Evolutionary conservation across 495 filamentous ascomycete genomes (phyloP).

Genomic region (Penicillium goetzii): DNA sequence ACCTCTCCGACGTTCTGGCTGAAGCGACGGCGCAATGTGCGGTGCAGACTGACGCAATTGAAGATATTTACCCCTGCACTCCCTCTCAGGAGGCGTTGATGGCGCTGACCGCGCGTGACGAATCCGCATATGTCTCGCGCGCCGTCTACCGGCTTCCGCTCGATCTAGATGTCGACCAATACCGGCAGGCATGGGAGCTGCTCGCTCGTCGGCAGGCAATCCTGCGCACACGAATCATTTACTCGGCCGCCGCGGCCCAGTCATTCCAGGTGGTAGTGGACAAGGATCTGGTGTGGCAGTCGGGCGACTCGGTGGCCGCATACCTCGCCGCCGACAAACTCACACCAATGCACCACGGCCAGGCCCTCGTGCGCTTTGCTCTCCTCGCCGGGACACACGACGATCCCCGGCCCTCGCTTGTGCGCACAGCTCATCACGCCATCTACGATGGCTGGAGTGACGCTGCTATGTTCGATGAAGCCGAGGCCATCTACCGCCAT

Average conservation of each 20-base stretch:
- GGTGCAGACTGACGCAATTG: conserved; percentile 32
- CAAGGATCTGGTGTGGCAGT: background rate
- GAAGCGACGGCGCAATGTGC: conserved; percentile 11
- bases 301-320: conserved; percentile 45
- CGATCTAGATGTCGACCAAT: conserved; percentile 7
- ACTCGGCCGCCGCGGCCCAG: conserved; percentile 10
- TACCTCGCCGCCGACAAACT: conserved; percentile 37
- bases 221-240: conserved; percentile 53
- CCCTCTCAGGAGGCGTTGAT: conserved; percentile 58
- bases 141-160: conserved; percentile 4
- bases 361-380: conserved; percentile 46
- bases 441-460: conserved; percentile 36
- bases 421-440: conserved; percentile 30
- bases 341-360: conserved; percentile 46
- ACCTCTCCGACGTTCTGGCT: background rate
- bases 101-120: conserved; percentile 31
- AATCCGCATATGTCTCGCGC: background rate
- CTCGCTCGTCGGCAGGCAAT: conserved; percentile 38
- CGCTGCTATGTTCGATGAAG: conserved; percentile 48
- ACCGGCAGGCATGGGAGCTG: conserved; percentile 6
- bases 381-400: conserved; percentile 26
- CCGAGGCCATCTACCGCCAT: conserved; percentile 24
- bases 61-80: conserved; percentile 58
- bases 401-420: conserved; percentile 32
- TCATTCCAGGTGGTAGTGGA: background rate